A percentile compares a stretch with the other conserved stretches of the same genome.
These are phyloP conservation scores for Allantophomopsis lycopodina DNA, from an alignment of 2,329 filamentous ascomycete genomes.

Conservation along the genomic window DNA sequence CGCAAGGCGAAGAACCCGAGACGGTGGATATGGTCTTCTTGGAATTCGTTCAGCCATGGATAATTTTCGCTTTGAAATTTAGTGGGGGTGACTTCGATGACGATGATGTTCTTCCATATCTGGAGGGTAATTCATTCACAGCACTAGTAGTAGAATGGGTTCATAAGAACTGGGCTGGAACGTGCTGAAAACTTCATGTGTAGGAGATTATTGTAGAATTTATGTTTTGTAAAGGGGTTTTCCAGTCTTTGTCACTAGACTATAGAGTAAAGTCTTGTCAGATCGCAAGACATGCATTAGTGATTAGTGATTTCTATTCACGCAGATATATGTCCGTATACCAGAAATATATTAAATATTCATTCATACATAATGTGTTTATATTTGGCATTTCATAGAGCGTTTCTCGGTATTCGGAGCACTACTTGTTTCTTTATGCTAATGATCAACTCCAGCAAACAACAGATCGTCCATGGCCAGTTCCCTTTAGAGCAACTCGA, in stretches of 20 bases:
- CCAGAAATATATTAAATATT: no score
- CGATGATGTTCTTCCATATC: constrained; percentile 34
- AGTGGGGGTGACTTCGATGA: constrained; percentile 34
- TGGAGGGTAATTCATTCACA: constrained; percentile 36
- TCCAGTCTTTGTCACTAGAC: no score
- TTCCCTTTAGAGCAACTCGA: constrained; percentile 6
- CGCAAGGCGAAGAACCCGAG: constrained; percentile 39
- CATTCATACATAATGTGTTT: no score
- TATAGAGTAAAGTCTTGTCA: no score
- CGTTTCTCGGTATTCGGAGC: no score
- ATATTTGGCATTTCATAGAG: no score
- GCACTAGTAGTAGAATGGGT: constrained; percentile 44
- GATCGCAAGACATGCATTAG: no score
- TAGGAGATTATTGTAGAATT: neutral
- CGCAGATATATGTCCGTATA: no score
- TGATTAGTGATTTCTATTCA: no score
- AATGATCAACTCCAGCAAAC: constrained; percentile 1
- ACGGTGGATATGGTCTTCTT: constrained; percentile 82
- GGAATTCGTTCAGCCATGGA: constrained; percentile 77
- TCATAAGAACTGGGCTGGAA: constrained; percentile 35
- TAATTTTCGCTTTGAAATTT: constrained; percentile 60
- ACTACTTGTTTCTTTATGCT: no score
- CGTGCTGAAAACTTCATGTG: constrained; percentile 8
- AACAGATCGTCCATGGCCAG: constrained; percentile 10
- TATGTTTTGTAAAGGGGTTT: no score